A percentile compares a stretch with the other conserved stretches of the same genome.
Conservation (phyloP, 2,329 filamentous ascomycete genomes). For the Arachnomyces sp. region DNA sequence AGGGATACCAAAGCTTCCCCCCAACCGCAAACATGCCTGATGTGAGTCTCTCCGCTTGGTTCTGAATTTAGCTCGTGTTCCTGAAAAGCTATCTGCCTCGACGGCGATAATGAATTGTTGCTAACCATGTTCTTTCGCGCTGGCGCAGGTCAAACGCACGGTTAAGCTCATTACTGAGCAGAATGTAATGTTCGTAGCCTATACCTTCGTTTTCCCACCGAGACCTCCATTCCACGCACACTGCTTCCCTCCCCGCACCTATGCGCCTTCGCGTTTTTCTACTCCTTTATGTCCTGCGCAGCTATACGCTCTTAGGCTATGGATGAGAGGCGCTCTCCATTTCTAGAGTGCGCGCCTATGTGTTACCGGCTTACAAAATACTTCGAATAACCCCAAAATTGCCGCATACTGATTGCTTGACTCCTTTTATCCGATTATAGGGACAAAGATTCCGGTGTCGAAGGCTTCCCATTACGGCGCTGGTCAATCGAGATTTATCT, state of each 20-base stretch:
- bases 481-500: constrained; percentile 86
- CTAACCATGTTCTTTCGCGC: constrained; percentile 3
- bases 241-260: no score
- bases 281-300: constrained; percentile 6
- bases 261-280: constrained; percentile 13
- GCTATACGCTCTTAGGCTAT: constrained; percentile 6
- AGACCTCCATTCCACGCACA: constrained; percentile 2
- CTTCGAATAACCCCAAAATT: no score
- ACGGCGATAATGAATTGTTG: not conserved
- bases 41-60: no score
- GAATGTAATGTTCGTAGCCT: constrained; percentile 65
- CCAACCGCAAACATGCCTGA: constrained; percentile 34
- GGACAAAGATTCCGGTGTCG: constrained; percentile 70
- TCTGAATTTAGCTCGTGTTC: no score
- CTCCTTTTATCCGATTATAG: constrained; percentile 39
- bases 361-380: no score
- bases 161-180: constrained; percentile 93
- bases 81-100: no score
- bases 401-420: no score
- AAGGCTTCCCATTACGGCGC: constrained; percentile 84
- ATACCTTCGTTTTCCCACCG: constrained; percentile 7
- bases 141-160: constrained; percentile 64
- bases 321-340: no score
- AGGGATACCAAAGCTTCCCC: not conserved
- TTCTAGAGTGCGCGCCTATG: no score